phyloP scores from a whole-genome alignment of 495 filamentous ascomycete species.

The Talaromyces ruber region DNA sequence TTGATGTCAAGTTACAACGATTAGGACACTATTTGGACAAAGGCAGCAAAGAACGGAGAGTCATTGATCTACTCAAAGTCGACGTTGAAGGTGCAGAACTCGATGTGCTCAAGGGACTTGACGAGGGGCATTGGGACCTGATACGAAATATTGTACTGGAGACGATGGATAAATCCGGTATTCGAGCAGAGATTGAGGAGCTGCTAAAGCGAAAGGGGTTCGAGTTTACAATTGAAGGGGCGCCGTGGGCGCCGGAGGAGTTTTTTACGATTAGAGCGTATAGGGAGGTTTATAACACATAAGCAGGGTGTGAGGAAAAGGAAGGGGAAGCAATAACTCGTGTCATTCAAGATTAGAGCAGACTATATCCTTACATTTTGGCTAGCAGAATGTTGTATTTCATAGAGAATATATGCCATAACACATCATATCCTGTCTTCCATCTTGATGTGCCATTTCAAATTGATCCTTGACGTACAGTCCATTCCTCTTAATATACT shows the following conservation, averaged over 20 bases:
- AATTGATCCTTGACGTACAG: no score
- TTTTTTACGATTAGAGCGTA: not conserved
- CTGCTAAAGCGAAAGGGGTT: not conserved
- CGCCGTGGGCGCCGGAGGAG: not conserved
- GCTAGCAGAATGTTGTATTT: no score
- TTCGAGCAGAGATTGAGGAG: not conserved
- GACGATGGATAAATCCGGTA: not conserved
- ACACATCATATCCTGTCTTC: no score
- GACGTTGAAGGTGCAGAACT: not conserved
- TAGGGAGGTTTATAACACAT: not conserved
- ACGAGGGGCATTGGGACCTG: not conserved
- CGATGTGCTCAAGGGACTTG: not conserved
- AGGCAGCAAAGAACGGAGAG: not conserved
- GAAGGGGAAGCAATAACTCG: no score
- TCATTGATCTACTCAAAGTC: not conserved
- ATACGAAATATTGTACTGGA: not conserved
- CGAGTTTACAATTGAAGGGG: not conserved
- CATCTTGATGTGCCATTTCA: no score
- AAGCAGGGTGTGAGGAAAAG: not conserved
- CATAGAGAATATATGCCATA: no score
- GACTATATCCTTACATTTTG: no score
- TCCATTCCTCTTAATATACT: no score
- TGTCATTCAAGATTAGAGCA: no score
- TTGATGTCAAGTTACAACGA: not conserved
- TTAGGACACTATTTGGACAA: not conserved